Evolutionary conservation across 371 early-diverging fungal genomes (phyloP).

Genomic region (Mortierella sp.): DNA sequence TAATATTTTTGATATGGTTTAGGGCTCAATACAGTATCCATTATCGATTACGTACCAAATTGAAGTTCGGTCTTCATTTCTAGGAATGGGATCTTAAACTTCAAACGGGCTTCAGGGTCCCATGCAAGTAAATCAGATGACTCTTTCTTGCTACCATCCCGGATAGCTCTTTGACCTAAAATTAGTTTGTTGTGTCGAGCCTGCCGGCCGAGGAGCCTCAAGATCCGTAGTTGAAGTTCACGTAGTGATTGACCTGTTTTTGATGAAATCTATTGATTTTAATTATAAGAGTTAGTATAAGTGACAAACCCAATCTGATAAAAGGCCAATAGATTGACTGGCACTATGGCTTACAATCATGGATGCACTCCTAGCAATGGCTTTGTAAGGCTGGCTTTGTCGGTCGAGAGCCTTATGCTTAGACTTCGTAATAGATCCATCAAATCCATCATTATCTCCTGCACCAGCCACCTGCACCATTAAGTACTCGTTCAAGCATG

Average conservation of each 20-base stretch:
- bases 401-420: slow-evolving; percentile 7
- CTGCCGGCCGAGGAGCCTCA: slow-evolving; percentile 75
- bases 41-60: slow-evolving; percentile 61
- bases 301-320: not conserved
- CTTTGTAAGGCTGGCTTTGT: slow-evolving; percentile 14
- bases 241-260: slow-evolving; percentile 54
- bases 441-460: slow-evolving; percentile 32
- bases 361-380: slow-evolving; percentile 19
- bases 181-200: slow-evolving; percentile 73
- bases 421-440: slow-evolving; percentile 1
- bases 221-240: slow-evolving; percentile 72
- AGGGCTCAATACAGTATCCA: not conserved
- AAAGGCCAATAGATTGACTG: not conserved
- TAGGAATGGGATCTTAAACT: slow-evolving; percentile 74
- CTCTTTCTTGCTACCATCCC: slow-evolving; percentile 15
- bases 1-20: not conserved
- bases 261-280: slow-evolving; percentile 8
- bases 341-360: slow-evolving; percentile 8
- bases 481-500: slow-evolving; percentile 77
- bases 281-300: not conserved
- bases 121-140: slow-evolving; percentile 63
- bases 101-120: slow-evolving; percentile 68
- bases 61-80: slow-evolving; percentile 73
- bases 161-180: slow-evolving; percentile 58
- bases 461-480: slow-evolving; percentile 60